phyloP scores from a whole-genome alignment of 2,329 filamentous ascomycete species.

The Scleromitrula shiraiana region DNA sequence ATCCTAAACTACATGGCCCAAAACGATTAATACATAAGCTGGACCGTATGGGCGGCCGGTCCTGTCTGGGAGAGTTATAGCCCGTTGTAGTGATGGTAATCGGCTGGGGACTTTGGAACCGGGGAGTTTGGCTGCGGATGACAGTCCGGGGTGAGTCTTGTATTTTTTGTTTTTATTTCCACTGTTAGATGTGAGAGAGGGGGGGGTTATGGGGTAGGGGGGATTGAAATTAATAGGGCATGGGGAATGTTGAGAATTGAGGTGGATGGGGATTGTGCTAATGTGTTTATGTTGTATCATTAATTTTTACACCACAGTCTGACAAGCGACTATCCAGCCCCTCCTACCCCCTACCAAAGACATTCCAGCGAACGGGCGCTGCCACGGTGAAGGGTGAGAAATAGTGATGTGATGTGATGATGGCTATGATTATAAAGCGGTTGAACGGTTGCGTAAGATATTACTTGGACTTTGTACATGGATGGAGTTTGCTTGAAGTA shows the following conservation, averaged over 20 bases:
- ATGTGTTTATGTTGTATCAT: no score
- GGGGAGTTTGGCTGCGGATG: slow-evolving; percentile 36
- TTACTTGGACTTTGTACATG: no score
- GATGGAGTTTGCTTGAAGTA: no score
- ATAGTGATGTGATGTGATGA: background rate
- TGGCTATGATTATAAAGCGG: background rate
- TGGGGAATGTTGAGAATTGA: no score
- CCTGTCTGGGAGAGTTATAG: slow-evolving; percentile 40
- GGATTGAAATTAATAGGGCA: background rate
- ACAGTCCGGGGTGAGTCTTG: slow-evolving; percentile 29
- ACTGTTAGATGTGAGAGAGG: no score
- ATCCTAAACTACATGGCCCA: slow-evolving; percentile 39
- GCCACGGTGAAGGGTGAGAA: background rate
- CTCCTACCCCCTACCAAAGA: slow-evolving; percentile 31
- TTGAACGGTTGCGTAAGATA: no score
- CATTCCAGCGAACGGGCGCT: background rate
- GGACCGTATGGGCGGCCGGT: slow-evolving; percentile 44
- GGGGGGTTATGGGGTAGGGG: background rate
- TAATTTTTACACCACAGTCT: slow-evolving; percentile 30
- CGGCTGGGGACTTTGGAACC: slow-evolving; percentile 40
- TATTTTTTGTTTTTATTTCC: background rate
- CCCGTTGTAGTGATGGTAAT: slow-evolving; percentile 34
- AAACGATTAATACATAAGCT: slow-evolving; percentile 42
- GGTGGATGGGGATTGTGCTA: no score
- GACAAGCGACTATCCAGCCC: slow-evolving; percentile 37